These are phyloP conservation scores for Roridomyces roridus DNA, from an alignment of 768 basidiomycete species.

Conservation along the genomic window DNA sequence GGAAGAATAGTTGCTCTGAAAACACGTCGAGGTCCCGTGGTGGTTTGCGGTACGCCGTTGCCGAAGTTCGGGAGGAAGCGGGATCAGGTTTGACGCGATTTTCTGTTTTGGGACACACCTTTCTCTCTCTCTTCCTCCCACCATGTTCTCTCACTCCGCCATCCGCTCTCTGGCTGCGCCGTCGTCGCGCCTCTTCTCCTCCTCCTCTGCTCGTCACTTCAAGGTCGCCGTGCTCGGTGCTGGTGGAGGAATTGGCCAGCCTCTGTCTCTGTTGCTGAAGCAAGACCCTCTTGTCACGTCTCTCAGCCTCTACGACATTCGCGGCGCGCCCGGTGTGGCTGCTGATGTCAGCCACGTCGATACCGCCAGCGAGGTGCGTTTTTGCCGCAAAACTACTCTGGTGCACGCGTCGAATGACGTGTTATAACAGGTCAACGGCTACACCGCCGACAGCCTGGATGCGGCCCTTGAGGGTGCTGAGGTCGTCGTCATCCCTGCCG, in stretches of 20 bases:
- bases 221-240: constrained; percentile 98
- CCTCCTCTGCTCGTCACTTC: constrained; percentile 70
- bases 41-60: no score
- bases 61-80: no score
- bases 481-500: constrained; percentile 97
- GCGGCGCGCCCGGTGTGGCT: constrained; percentile 95
- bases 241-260: constrained; percentile 98
- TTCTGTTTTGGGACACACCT: background rate
- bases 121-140: constrained; percentile 24
- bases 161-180: constrained; percentile 59
- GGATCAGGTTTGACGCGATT: no score
- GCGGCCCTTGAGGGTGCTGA: constrained; percentile 88
- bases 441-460: constrained; percentile 86
- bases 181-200: constrained; percentile 75
- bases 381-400: constrained; percentile 23
- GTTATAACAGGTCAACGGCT: constrained; percentile 70
- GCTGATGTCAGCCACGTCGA: constrained; percentile 97
- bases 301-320: constrained; percentile 92
- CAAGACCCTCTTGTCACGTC: constrained; percentile 87
- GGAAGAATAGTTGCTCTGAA: no score
- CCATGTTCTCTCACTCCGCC: constrained; percentile 73
- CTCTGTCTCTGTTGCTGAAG: constrained; percentile 93
- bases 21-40: no score
- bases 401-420: constrained; percentile 12
- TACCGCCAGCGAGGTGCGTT: constrained; percentile 75